A percentile compares a stretch with the other conserved stretches of the same genome.
Evolutionary conservation across 495 filamentous ascomycete species (phyloP).

Genomic region (Podospora comata): DNA sequence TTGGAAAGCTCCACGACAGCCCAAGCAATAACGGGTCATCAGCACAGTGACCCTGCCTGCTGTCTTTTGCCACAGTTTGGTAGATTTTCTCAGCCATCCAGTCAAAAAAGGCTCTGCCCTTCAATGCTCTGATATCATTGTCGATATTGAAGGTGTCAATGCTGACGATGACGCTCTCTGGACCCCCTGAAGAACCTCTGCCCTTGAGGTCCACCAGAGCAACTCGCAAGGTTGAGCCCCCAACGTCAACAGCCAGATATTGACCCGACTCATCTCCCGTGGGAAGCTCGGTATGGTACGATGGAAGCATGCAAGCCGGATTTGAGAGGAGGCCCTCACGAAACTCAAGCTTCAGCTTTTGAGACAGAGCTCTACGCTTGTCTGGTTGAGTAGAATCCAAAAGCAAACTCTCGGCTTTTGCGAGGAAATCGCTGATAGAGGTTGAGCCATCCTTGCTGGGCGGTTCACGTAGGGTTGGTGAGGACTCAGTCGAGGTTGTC

Average conservation of each 20-base stretch:
- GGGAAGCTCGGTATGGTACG: conserved; percentile 70
- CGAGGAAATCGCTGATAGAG: conserved; percentile 30
- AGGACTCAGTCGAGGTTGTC: conserved; percentile 24
- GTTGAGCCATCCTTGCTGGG: not conserved
- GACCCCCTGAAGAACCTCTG: conserved; percentile 26
- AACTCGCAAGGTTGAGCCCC: conserved; percentile 77
- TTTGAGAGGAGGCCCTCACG: conserved; percentile 44
- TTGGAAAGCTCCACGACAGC: conserved; percentile 84
- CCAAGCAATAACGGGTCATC: conserved; percentile 54
- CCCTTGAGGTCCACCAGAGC: conserved; percentile 67
- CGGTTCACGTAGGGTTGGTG: conserved; percentile 18
- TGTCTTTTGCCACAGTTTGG: conserved; percentile 43
- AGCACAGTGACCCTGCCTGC: conserved; percentile 28
- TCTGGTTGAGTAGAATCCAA: conserved; percentile 37
- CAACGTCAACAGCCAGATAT: conserved; percentile 59
- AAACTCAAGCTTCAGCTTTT: conserved; percentile 47
- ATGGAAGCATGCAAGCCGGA: conserved; percentile 54
- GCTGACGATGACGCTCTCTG: conserved; percentile 42
- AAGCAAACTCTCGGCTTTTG: conserved; percentile 38
- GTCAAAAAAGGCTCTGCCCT: conserved; percentile 60
- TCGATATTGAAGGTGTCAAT: conserved; percentile 52
- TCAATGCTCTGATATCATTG: conserved; percentile 41
- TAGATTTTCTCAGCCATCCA: conserved; percentile 82
- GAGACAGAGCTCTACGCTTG: conserved; percentile 39
- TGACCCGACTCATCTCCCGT: conserved; percentile 66